These are phyloP conservation scores for Teratosphaeria pseudoeucalypti DNA, from an alignment of 2,329 filamentous ascomycete species.

Conservation along the genomic window DNA sequence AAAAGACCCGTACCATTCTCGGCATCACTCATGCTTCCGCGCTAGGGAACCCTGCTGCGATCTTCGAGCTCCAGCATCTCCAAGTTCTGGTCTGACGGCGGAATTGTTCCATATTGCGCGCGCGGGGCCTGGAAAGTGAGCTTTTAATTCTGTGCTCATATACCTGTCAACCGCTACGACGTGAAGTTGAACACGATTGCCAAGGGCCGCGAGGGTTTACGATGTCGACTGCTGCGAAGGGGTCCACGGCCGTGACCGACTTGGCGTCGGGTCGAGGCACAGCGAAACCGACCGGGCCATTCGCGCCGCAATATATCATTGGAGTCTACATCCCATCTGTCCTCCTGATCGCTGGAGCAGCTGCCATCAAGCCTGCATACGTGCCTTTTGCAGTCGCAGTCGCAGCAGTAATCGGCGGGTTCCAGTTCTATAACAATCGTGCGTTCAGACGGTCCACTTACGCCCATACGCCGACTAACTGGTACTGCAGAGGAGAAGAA, in stretches of 20 bases:
- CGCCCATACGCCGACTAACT: neutral
- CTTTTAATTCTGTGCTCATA: neutral
- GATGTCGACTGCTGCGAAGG: conserved; percentile 2
- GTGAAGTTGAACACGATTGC: neutral
- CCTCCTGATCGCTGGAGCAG: conserved; percentile 64
- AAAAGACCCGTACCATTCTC: neutral
- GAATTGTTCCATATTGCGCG: neutral
- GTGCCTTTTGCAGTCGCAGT: conserved; percentile 58
- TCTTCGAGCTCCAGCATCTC: neutral
- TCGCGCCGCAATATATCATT: conserved; percentile 58
- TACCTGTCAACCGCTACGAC: neutral
- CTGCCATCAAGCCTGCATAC: conserved; percentile 72
- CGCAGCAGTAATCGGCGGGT: conserved; percentile 55
- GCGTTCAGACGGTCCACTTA: conserved; percentile 27
- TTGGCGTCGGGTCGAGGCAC: conserved; percentile 5
- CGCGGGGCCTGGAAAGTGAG: neutral
- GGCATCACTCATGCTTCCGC: neutral
- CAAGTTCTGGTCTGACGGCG: neutral
- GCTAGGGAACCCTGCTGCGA: neutral
- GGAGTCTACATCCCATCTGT: conserved; percentile 76
- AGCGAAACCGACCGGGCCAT: conserved; percentile 26
- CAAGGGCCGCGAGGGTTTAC: neutral
- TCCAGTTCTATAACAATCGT: conserved; percentile 65
- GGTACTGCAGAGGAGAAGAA: conserved; percentile 55
- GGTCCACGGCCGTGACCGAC: conserved; percentile 5